These are phyloP conservation scores for Phytophthora palmivora DNA, from an alignment of 352 stramenopile species.

Conservation along the genomic window DNA sequence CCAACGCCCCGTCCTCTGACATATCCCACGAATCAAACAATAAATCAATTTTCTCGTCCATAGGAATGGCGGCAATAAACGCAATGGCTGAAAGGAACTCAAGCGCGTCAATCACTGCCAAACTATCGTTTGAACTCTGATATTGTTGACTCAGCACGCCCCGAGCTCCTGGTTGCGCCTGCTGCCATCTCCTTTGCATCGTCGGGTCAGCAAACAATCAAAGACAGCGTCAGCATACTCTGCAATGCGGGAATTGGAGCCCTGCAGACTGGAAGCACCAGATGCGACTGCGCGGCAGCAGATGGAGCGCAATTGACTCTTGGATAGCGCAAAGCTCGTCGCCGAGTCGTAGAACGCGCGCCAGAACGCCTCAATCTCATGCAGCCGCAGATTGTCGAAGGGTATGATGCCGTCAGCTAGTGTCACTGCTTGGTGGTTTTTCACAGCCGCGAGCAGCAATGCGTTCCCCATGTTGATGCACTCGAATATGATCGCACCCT, in stretches of 20 bases:
- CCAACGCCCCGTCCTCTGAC: constrained; percentile 79
- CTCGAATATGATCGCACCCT: constrained; percentile 28
- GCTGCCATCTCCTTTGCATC: constrained; percentile 33
- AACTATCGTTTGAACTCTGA: constrained; percentile 5
- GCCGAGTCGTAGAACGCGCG: constrained; percentile 85
- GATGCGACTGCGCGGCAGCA: constrained; percentile 56
- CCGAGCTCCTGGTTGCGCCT: constrained; percentile 18
- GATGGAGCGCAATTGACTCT: constrained; percentile 63
- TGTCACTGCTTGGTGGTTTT: constrained; percentile 46
- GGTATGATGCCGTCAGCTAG: constrained; percentile 69
- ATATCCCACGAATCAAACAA: constrained; percentile 91
- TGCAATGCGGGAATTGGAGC: constrained; percentile 45
- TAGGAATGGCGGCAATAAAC: constrained; percentile 60
- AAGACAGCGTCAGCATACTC: constrained; percentile 67
- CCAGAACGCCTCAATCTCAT: constrained; percentile 85
- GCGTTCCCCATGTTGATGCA: constrained; percentile 63
- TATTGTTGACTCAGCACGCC: constrained; percentile 28
- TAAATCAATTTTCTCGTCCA: constrained; percentile 86
- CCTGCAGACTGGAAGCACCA: constrained; percentile 43
- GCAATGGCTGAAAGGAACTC: constrained; percentile 82
- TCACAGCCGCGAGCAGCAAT: constrained; percentile 56
- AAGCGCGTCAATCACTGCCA: constrained; percentile 68
- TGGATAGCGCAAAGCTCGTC: constrained; percentile 72
- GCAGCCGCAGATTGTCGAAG: constrained; percentile 77
- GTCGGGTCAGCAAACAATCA: constrained; percentile 53